Evolutionary conservation across 2,329 filamentous ascomycete species (phyloP), one percentile per base, ranked within the genome.

Genomic region (Pyricularia sp.): DNA sequence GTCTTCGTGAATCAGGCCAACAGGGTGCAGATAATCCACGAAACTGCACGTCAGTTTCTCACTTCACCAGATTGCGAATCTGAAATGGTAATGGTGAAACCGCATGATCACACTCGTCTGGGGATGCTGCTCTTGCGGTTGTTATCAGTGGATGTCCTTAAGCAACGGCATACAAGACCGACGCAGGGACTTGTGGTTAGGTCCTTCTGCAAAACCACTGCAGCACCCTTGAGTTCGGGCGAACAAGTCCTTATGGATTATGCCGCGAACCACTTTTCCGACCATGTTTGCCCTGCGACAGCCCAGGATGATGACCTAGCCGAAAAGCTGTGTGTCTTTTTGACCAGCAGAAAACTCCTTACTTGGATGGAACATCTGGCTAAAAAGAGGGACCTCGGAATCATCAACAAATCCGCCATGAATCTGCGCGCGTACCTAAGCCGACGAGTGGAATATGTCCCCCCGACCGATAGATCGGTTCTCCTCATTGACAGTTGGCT

Each of bases 241-340:
- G 25, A 66, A 10, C n/a, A 25, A 5, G 7, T 36, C 17, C 14
- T 66, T 4, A 25, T 58, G 3, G 70, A 73, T 31, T 77, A 77
- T 28, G 73, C 75, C n/a, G 69, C 65, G 6, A 68, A 69, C 10
- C 73, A 75, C 59, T 78, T 78, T 68, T 76, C 77, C 5, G 74
- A 79, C 66, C 79, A 81, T 68, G 72, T 81, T 10, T 72, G 73
- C 9, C 74, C 69, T 50, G 70, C 73, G 5, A 58, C 17, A 73
- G 72, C 66, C 75, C 75, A 65, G 17, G 70, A 73, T 28, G 66
- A 72, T 61, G 64, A 59, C 1, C 65, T 74, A 17, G 73, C 88
- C 85, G 71, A 90, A 85, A 42, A 90, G 77, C 70, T 88, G 81
- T n/a, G 89, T 78, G 6, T 86, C 84, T 78, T 92, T 85, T 73